Conservation (phyloP, 2,329 filamentous ascomycete genomes). For the Aspergillus aculeatinus region DNA sequence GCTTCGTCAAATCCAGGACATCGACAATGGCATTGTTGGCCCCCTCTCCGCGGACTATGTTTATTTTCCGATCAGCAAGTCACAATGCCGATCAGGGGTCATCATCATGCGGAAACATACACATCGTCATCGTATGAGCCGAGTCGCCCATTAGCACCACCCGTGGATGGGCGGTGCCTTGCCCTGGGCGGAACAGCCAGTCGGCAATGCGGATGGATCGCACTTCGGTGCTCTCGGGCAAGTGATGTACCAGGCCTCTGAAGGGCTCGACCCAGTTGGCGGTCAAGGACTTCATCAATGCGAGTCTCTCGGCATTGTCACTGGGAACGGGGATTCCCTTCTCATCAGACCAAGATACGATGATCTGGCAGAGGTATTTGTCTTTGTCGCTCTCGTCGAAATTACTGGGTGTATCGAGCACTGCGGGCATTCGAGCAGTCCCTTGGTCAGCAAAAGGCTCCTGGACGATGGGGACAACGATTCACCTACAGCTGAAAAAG, state of each 20-base stretch:
- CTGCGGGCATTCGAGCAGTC: slow-evolving; percentile 23
- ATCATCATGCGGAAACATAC: slow-evolving; percentile 39
- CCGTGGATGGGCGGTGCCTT: slow-evolving; percentile 36
- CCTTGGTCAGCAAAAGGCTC: neutral
- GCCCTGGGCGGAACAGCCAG: slow-evolving; percentile 43
- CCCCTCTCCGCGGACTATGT: slow-evolving; percentile 56
- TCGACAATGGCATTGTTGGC: slow-evolving; percentile 59
- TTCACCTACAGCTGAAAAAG: slow-evolving; percentile 51
- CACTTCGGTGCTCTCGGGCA: slow-evolving; percentile 45
- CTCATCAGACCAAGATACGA: slow-evolving; percentile 52
- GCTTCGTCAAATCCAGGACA: slow-evolving; percentile 46
- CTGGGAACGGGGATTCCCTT: slow-evolving; percentile 43
- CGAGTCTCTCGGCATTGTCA: slow-evolving; percentile 39
- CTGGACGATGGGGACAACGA: neutral
- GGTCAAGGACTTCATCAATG: slow-evolving; percentile 47
- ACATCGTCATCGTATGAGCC: slow-evolving; percentile 61
- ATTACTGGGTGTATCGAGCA: slow-evolving; percentile 52
- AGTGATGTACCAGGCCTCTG: slow-evolving; percentile 40
- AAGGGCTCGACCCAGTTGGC: slow-evolving; percentile 54
- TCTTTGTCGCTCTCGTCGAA: slow-evolving; percentile 30
- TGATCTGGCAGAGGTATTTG: slow-evolving; percentile 50
- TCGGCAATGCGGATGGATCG: slow-evolving; percentile 52
- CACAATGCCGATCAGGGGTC: neutral
- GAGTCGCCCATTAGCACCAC: slow-evolving; percentile 56
- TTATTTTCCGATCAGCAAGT: too few species aligned